A percentile compares a stretch with the other conserved stretches of the same genome.
These are phyloP conservation scores for Ichthyophonus hoferi DNA, from an alignment of 208 protist genomes.

Conservation along the genomic window DNA sequence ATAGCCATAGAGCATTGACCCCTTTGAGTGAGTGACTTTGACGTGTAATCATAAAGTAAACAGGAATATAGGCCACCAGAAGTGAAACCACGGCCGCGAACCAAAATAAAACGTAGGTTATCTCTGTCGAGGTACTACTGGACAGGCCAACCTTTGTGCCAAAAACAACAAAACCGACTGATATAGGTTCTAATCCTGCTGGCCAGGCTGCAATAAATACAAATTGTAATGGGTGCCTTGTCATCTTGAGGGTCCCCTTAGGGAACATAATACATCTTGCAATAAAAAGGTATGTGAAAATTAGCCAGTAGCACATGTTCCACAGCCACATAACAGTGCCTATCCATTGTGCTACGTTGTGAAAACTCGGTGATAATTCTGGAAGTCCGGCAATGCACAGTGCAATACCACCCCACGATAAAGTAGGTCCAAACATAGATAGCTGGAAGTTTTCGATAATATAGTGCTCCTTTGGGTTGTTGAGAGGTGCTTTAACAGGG, in stretches of 20 bases:
- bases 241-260: background rate
- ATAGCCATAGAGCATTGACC: background rate
- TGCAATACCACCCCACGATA: background rate
- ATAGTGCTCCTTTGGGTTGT: too few relatives aligned
- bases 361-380: background rate
- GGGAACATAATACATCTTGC: background rate
- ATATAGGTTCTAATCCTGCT: background rate
- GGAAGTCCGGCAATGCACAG: background rate
- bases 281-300: background rate
- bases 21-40: background rate
- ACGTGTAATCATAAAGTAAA: background rate
- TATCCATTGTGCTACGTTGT: background rate
- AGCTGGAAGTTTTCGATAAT: background rate
- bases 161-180: constrained; percentile 10
- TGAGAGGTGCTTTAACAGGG: too few relatives aligned
- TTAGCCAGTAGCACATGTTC: background rate
- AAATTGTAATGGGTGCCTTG: background rate
- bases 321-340: constrained; percentile 17
- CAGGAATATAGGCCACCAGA: background rate
- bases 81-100: background rate
- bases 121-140: background rate
- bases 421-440: background rate
- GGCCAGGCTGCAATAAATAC: background rate
- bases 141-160: background rate
- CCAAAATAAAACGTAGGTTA: constrained; percentile 15